phyloP scores from a whole-genome alignment of 2,329 filamentous ascomycete genomes.

The Pseudogymnoascus sp. region DNA sequence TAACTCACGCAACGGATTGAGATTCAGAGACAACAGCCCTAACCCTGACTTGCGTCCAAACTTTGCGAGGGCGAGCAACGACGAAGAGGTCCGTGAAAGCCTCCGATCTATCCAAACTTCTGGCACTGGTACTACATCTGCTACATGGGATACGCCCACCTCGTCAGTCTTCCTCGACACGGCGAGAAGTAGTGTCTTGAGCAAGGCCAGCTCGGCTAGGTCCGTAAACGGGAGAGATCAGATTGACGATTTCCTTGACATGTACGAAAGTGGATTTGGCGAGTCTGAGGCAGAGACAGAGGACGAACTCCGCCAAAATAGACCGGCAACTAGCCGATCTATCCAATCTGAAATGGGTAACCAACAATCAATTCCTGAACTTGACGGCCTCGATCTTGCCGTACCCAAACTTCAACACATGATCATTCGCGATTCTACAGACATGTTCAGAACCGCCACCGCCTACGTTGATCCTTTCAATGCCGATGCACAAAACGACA shows the following conservation, averaged over 20 bases:
- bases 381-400: not conserved
- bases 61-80: slow-evolving; percentile 25
- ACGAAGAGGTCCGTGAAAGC: slow-evolving; percentile 45
- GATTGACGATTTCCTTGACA: slow-evolving; percentile 62
- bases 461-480: not conserved
- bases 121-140: not conserved
- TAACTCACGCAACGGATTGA: slow-evolving; percentile 20
- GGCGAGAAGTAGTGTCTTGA: slow-evolving; percentile 74
- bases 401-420: not conserved
- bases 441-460: not conserved
- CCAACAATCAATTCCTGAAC: not conserved
- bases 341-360: slow-evolving; percentile 7
- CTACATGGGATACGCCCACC: not conserved
- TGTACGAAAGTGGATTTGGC: slow-evolving; percentile 58
- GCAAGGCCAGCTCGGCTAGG: slow-evolving; percentile 68
- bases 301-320: slow-evolving; percentile 24
- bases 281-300: slow-evolving; percentile 38
- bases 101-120: slow-evolving; percentile 41
- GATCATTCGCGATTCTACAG: not conserved
- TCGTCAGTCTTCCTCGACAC: slow-evolving; percentile 37
- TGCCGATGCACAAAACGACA: not conserved
- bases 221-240: slow-evolving; percentile 50
- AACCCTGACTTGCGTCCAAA: slow-evolving; percentile 23
- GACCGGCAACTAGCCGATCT: slow-evolving; percentile 17
- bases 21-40: slow-evolving; percentile 18